Evolutionary conservation across 176 grass and related monocot genomes (phyloP).

Genomic region (Tillandsia fasciculata): DNA sequence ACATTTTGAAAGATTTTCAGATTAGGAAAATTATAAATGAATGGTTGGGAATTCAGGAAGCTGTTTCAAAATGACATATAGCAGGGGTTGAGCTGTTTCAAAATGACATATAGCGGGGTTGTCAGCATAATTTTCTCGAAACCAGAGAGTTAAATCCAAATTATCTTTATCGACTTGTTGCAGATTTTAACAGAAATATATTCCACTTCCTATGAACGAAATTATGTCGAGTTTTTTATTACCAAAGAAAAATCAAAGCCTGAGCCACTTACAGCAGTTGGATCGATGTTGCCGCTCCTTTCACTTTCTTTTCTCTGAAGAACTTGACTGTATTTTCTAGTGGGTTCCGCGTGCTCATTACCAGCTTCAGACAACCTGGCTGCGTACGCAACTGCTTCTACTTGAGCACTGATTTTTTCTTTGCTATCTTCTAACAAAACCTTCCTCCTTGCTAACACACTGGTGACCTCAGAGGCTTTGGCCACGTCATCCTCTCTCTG

Average conservation of each 20-base stretch:
- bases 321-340: conserved; percentile 48
- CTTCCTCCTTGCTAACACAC: conserved; percentile 26
- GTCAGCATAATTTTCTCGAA: conserved; percentile 2
- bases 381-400: conserved; percentile 36
- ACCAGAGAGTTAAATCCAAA: not conserved
- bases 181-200: no score
- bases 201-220: conserved; percentile 1
- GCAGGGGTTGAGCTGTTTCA: not conserved
- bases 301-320: conserved; percentile 45
- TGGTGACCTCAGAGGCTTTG: conserved; percentile 25
- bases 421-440: conserved; percentile 22
- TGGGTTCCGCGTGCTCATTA: conserved; percentile 45
- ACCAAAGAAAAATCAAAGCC: not conserved
- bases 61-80: not conserved
- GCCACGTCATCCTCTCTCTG: conserved; percentile 29
- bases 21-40: not conserved
- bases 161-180: not conserved
- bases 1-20: not conserved
- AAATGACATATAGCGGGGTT: not conserved
- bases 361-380: conserved; percentile 61
- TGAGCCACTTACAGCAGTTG: conserved; percentile 47
- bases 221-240: no score
- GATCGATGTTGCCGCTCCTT: conserved; percentile 31
- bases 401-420: conserved; percentile 18
- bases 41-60: not conserved